Base-by-base conservation (phyloP, 164 flowering plant genomes). In the Piper betle region DNA sequence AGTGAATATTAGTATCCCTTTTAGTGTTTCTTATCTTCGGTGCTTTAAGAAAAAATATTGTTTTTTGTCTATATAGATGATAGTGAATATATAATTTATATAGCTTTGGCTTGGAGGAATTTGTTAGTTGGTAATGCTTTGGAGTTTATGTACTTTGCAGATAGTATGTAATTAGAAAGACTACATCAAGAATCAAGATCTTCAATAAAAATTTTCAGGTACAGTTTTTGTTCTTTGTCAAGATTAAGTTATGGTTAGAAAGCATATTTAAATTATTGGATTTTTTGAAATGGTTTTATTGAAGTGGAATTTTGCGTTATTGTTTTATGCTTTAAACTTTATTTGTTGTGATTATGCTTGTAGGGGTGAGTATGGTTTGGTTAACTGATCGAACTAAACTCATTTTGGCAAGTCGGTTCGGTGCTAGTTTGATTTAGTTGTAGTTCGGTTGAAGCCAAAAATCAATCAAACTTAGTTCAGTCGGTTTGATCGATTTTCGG, bases 91-190 rank as follows among this genome's bases (percentile, higher is more conserved):
- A 81, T 93, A 37, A 86, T 91, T 53, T 93, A 86, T 66, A 93
- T 97, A 50, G 95, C 99, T 74, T 74, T 93, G 69, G 99, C 99
- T 60, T 91, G 99, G 99, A 88, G 99, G 76, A 93, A 93, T 62
- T 80, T 88, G 73, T 88, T 96, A n/a, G 91, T 91, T 79, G 99
- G 99, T 37, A 88, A 97, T 0, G 99, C 93, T 25, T 67, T 93
- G 81, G 99, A 91, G 71, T 77, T 90, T 75, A 95, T 73, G 53
- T 91, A 97, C 97, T 93, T 97, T 25, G 71, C 95, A 20, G 99
- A 94, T 63, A 97, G 99, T 91, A 81, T 78, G 96, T 95, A 74
- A 88, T 85, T 58, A 80, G 95, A 70, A 97, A 93, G 78, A 93
- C 93, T 68, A 85, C 99, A 54, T 85, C 99, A 52, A 91, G 75